Evolutionary conservation across 2,329 filamentous ascomycete genomes (phyloP).

Genomic region (Septoria linicola): DNA sequence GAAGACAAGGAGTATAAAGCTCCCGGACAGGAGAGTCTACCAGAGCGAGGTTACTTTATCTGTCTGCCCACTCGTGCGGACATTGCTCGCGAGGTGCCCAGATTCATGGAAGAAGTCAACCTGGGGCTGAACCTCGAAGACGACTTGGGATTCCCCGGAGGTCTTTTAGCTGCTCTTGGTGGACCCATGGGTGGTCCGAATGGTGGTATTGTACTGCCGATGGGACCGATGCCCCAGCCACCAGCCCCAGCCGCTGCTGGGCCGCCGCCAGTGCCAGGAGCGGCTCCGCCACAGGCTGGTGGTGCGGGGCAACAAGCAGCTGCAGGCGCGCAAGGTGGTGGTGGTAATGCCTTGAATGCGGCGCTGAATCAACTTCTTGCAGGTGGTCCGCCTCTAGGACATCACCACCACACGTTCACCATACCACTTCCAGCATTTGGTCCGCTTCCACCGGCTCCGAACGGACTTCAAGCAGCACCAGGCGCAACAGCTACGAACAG

Average conservation of each 20-base stretch:
- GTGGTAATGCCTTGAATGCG: not conserved
- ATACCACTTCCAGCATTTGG: not conserved
- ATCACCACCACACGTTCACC: not conserved
- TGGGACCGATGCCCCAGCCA: not conserved
- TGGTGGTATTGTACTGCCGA: conserved; percentile 4
- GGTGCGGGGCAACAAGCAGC: not conserved
- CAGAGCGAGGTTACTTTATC: conserved; percentile 18
- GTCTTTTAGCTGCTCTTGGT: conserved; percentile 4
- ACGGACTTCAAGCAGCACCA: not conserved
- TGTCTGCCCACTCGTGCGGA: conserved; percentile 15
- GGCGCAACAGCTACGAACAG: not conserved
- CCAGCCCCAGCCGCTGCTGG: not conserved
- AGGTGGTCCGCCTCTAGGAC: not conserved
- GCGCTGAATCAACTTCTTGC: not conserved
- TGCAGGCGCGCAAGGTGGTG: not conserved
- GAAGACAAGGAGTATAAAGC: conserved; percentile 11
- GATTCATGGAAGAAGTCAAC: conserved; percentile 21
- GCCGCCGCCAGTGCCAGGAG: not conserved
- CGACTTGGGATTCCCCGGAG: conserved; percentile 4
- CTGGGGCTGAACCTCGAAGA: conserved; percentile 4
- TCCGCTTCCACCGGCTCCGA: not conserved
- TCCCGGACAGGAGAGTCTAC: conserved; percentile 7
- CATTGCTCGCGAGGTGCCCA: conserved; percentile 15
- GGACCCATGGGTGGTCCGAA: conserved; percentile 3
- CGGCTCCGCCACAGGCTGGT: not conserved